Percentiles rank a stretch among this genome's conserved stretches.
Conservation (phyloP, 73 alveolate genomes). For the Uronychia setigera region DNA sequence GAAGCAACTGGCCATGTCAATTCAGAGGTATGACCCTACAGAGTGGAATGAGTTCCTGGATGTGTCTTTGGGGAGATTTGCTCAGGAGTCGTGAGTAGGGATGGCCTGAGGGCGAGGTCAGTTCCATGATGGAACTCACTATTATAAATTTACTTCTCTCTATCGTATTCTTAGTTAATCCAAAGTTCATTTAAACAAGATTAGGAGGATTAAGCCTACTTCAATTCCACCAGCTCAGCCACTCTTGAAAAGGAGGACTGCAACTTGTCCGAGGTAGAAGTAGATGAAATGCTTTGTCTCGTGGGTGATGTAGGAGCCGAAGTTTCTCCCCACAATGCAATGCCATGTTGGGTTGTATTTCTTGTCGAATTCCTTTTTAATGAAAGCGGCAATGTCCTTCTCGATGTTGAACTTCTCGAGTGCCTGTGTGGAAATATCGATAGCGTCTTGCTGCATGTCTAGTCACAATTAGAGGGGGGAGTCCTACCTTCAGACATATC, state of each 20-base stretch:
- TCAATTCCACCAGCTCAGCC: slow-evolving; percentile 6
- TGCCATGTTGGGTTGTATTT: slow-evolving; percentile 99
- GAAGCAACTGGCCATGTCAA: slow-evolving; percentile 69
- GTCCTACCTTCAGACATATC: slow-evolving; percentile 91
- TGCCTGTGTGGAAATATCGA: slow-evolving; percentile 96
- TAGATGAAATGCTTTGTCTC: slow-evolving; percentile 98
- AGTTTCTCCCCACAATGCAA: slow-evolving; percentile 47
- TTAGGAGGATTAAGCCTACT: neutral
- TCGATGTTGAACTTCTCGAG: slow-evolving; percentile 95
- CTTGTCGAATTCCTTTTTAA: slow-evolving; percentile 99
- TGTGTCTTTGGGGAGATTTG: slow-evolving; percentile 41
- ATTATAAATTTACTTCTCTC: neutral
- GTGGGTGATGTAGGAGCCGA: slow-evolving; percentile 90
- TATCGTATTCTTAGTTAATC: neutral
- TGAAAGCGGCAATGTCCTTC: slow-evolving; percentile 98
- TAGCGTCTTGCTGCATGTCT: slow-evolving; percentile 97
- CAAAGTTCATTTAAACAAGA: neutral
- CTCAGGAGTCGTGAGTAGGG: too few relatives aligned
- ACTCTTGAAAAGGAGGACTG: slow-evolving; percentile 24
- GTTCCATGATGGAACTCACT: neutral
- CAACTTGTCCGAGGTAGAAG: slow-evolving; percentile 92
- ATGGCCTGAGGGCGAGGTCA: too few relatives aligned
- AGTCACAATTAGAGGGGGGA: too few relatives aligned
- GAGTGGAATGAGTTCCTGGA: slow-evolving; percentile 85
- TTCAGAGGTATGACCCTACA: slow-evolving; percentile 71